Evolutionary conservation across 352 stramenopile genomes (phyloP), one percentile per base, ranked within the genome.

Genomic region (Phytophthora lateralis): DNA sequence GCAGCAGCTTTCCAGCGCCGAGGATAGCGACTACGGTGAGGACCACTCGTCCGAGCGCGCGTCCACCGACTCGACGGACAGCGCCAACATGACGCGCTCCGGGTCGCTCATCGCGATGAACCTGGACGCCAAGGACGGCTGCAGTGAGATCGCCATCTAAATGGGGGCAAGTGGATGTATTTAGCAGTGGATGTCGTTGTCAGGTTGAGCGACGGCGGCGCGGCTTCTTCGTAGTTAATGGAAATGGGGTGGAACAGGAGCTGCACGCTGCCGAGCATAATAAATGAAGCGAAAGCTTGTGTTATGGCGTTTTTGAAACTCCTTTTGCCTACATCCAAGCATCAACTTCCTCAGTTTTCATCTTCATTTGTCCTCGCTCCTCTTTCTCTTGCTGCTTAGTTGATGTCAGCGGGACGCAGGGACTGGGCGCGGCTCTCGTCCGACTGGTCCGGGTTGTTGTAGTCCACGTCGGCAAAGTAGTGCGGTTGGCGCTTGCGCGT

Each of bases 381-480:
- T 17, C 42, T 35, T 11, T 34, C 48, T 35, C 37, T 37, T 48
- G 10, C 7, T 29, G 14, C 34, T 78, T 88, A 95, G 71, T 85
- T 90, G 62, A 88, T 74, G 66, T 85, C 66, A 5, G 76, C 55
- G 5, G 77, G 74, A 56, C 84, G 82, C 61, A 95, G 70, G 46
- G 73, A 61, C 56, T 86, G 69, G 15, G 56, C 76, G 62, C 64
- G 76, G 55, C 71, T 74, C 44, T 70, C 53, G 26, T 70, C 52
- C 29, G 76, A 66, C 17, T 71, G 69, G 20, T 85, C 46, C 30
- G 78, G 78, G 70, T 95, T 81, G 77, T 95, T 95, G 81, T 93
- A 93, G 74, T 95, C 81, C 35, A 93, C 68, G 11, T 92, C 74
- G 38, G 89, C 82, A 44, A 88, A 89, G 55, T 80, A 84, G 50